Evolutionary conservation across 2,329 filamentous ascomycete species (phyloP).

Genomic region (Diaporthe sp.): DNA sequence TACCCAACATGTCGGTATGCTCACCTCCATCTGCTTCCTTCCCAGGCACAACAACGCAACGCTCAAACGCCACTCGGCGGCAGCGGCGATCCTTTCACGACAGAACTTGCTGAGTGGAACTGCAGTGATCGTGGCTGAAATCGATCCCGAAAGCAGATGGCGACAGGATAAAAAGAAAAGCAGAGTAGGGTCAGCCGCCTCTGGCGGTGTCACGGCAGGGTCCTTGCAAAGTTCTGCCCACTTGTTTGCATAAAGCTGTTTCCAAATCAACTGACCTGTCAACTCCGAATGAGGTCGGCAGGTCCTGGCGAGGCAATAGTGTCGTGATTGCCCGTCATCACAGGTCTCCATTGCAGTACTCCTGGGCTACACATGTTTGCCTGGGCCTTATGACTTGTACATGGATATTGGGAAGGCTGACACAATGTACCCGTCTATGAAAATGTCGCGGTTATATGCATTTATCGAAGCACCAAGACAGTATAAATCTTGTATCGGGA

Average conservation of each 20-base stretch:
- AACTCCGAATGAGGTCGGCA: constrained; percentile 14
- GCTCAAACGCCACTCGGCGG: constrained; percentile 21
- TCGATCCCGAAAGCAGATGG: background rate
- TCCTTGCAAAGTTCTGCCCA: constrained; percentile 11
- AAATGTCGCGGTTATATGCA: background rate
- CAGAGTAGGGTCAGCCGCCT: constrained; percentile 10
- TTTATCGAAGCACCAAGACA: constrained; percentile 19
- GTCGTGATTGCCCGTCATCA: constrained; percentile 22
- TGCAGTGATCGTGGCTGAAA: background rate
- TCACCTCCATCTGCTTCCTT: background rate
- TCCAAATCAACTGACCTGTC: constrained; percentile 13
- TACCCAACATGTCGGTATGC: constrained; percentile 13
- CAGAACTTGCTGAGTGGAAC: background rate
- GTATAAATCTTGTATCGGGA: background rate
- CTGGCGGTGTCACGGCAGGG: constrained; percentile 20
- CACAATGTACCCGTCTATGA: background rate
- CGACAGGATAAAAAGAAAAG: constrained; percentile 2
- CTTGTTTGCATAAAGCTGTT: background rate
- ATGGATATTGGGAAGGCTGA: constrained; percentile 14
- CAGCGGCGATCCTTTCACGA: constrained; percentile 2
- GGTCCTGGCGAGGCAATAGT: constrained; percentile 25
- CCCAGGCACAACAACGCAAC: background rate
- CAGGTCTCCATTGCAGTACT: background rate
- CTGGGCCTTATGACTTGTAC: background rate
- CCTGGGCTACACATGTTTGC: background rate